phyloP scores from a whole-genome alignment of 1,284 basidiomycete genomes.

The Trichosporon faecale region DNA sequence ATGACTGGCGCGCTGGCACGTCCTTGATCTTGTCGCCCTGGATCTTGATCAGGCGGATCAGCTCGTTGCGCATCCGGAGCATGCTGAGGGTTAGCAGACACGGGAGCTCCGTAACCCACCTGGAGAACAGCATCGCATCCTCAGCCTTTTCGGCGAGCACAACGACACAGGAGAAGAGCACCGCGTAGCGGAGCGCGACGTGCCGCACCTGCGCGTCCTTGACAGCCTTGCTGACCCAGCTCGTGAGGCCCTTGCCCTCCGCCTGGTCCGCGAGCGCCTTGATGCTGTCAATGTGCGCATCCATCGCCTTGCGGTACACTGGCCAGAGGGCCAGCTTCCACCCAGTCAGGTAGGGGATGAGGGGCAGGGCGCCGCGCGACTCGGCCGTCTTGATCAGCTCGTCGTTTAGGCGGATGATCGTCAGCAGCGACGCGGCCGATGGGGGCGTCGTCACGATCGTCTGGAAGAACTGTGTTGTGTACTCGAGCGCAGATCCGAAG shows the following conservation, averaged over 20 bases:
- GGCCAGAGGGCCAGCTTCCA: constrained; percentile 85
- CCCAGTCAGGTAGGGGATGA: constrained; percentile 73
- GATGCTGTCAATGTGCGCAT: constrained; percentile 73
- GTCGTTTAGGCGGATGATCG: constrained; percentile 84
- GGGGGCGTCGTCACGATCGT: constrained; percentile 56
- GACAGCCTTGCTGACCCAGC: constrained; percentile 59
- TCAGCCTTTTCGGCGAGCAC: constrained; percentile 75
- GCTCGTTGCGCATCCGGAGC: constrained; percentile 76
- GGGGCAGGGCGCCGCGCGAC: constrained; percentile 68
- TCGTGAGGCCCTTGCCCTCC: constrained; percentile 52
- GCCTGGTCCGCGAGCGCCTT: constrained; percentile 73
- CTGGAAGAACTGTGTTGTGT: constrained; percentile 57
- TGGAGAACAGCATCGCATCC: constrained; percentile 90
- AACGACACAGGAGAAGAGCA: constrained; percentile 74
- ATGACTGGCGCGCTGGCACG: constrained; percentile 60
- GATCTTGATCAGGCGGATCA: constrained; percentile 70
- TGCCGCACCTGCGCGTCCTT: constrained; percentile 65
- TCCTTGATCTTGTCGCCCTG: constrained; percentile 67
- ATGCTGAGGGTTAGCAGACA: constrained; percentile 58
- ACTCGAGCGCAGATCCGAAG: constrained; percentile 81
- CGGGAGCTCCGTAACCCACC: constrained; percentile 56
- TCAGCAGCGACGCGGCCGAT: constrained; percentile 69
- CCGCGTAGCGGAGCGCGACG: constrained; percentile 65
- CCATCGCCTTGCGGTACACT: constrained; percentile 80
- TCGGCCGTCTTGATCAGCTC: constrained; percentile 69